Base-by-base conservation (phyloP, 306 rosid species). In the Dalbergia cochinchinensis region DNA sequence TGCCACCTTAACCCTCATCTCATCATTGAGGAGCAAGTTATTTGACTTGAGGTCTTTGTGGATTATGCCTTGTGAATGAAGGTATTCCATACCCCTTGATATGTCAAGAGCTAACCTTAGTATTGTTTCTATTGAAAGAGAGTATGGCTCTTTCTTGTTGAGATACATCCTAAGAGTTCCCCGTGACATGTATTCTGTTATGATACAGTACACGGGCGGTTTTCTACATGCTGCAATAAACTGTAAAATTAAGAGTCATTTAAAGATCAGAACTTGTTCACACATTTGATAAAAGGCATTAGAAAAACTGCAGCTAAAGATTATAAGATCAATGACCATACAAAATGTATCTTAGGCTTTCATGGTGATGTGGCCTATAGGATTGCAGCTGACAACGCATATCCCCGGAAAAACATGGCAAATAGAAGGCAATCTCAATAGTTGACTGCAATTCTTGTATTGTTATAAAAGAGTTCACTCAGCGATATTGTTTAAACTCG, bases 141-240 rank as follows among this genome's bases (percentile, higher is more conserved):
- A 94, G 80, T 94, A 94, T 10, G 98, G 98, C 87, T 92, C 98
- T 82, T 92, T 94, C 91, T 94, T 94, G 90, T 94, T 94, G 51
- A 94, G 89, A 83, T 94, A 94, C 98, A 94, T 94, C 86, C 98
- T 94, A 83, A 92, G 85, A 26, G 97, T 94, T 79, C 98, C 98
- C 88, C 92, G 94, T 79, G 98, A 92, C 98, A 94, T 94, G 90
- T 94, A 94, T 77, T 94, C 98, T 63, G 98, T 92, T 78, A 94
- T 94, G 71, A 92, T 94, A 80, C 98, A 92, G 87, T 92, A 94
- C 71, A 94, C 98, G 0, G 97, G 98, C 5, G 98, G 98, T 89
- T 94, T 94, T 81, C 88, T 90, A 87, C 98, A 91, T 11, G 98
- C 98, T 83, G 98, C 97, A 83, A 94, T 91, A 79, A 94, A 94